phyloP scores from a whole-genome alignment of 129 eudicot genomes.

The Chrysanthemum lavandulifolium region DNA sequence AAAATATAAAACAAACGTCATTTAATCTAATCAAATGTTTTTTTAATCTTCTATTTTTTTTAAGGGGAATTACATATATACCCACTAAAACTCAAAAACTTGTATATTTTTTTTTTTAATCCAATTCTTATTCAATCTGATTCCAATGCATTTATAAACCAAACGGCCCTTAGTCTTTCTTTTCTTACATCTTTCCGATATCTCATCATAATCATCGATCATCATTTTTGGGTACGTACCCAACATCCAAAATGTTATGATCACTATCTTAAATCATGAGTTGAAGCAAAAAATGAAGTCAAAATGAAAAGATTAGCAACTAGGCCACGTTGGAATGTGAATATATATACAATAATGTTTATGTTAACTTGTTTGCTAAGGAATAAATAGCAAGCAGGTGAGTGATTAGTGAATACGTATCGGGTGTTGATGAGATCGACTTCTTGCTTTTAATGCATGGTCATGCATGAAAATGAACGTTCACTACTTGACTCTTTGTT shows the following conservation, averaged over 20 bases:
- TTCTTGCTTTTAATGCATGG: not conserved
- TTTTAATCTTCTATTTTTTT: too few relatives aligned
- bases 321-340: not conserved
- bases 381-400: conserved; percentile 15
- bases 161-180: not conserved
- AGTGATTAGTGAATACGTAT: conserved; percentile 6
- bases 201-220: conserved; percentile 4
- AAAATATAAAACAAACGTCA: too few relatives aligned
- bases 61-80: too few relatives aligned
- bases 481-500: not conserved
- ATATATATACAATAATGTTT: not conserved
- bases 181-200: conserved; percentile 14
- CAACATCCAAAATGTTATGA: conserved; percentile 9
- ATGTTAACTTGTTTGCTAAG: conserved; percentile 19
- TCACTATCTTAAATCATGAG: not conserved
- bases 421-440: not conserved
- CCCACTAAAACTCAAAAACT: too few relatives aligned
- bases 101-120: too few relatives aligned
- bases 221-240: conserved; percentile 3
- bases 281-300: not conserved
- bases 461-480: not conserved
- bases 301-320: too few relatives aligned
- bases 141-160: too few relatives aligned
- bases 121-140: too few relatives aligned
- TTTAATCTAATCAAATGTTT: too few relatives aligned